These are phyloP conservation scores for Mrakia hoshinonis DNA, from an alignment of 768 basidiomycete species.

Conservation along the genomic window DNA sequence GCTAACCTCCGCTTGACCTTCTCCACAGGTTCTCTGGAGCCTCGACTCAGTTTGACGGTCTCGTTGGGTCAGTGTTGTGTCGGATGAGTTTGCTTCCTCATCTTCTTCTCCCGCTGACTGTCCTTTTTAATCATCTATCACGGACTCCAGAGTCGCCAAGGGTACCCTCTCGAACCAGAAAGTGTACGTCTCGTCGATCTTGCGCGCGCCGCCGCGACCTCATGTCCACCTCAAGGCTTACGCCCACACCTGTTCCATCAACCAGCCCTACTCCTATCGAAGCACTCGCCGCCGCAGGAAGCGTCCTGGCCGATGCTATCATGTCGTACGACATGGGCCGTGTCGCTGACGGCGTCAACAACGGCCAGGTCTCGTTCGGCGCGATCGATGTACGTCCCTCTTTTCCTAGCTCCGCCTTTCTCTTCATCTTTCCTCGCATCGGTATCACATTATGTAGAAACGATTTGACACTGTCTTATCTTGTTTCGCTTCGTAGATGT, in stretches of 20 bases:
- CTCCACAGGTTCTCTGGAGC: conserved; percentile 11
- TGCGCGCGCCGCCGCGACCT: too few relatives aligned
- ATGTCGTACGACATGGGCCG: conserved; percentile 74
- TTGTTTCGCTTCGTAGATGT: not conserved
- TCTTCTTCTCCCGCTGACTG: too few relatives aligned
- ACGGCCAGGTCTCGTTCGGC: conserved; percentile 2
- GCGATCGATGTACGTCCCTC: not conserved
- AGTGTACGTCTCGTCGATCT: too few relatives aligned
- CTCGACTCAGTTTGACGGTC: conserved; percentile 46
- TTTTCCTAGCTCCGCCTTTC: not conserved
- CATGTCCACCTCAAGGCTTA: too few relatives aligned
- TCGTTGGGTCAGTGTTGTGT: conserved; percentile 48
- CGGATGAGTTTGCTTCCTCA: too few relatives aligned
- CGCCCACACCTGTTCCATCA: too few relatives aligned
- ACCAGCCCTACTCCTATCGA: conserved; percentile 69
- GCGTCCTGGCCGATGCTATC: conserved; percentile 54
- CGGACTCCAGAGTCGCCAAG: conserved; percentile 58
- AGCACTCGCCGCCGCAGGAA: conserved; percentile 52
- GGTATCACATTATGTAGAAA: too few relatives aligned
- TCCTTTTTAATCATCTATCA: too few relatives aligned
- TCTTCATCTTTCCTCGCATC: not conserved
- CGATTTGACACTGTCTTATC: conserved; percentile 38
- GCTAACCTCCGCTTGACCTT: too few relatives aligned
- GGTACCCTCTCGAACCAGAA: conserved; percentile 59
- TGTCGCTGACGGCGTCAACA: conserved; percentile 55